Evolutionary conservation across 768 basidiomycete genomes (phyloP), one percentile per base, ranked within the genome.

Genomic region (Mycena crocata): DNA sequence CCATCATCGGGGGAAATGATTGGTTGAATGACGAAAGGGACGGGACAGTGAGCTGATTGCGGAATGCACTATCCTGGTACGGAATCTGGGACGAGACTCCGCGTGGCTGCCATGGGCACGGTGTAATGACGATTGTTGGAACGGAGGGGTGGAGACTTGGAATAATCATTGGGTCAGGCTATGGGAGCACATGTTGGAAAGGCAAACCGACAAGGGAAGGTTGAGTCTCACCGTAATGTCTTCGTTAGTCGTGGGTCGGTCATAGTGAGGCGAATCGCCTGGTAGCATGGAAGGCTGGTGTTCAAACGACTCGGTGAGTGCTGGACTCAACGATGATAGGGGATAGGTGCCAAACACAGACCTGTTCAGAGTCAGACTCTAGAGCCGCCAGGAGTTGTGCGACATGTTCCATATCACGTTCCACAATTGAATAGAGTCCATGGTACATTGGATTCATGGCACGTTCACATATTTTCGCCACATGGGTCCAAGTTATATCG

Each of bases 51-150:
- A 89, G 82, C 32, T 78, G 79, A 51, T 78, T 76, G 37, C 86
- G 84, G 71, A 87, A 89, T 5, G 82, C 84, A 17, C 82, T 77
- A 71, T 89, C 84, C 74, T 90, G 89, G 67, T 80, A 80, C 14
- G 89, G 88, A 23, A 87, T 80, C 64, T 80, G 84, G 67, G 79
- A 84, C 1, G 84, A 80, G 5, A 73, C 76, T 63, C 83, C 82
- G 40, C 73, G 81, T 8, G 79, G 69, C 35, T 81, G 78, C 1
- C 78, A 62, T 5, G 78, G 75, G 72, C 86, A 86, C 5, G 83
- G 82, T 1, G 85, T 88, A 28, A 90, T 78, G 52, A 86, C 73
- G 49, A 89, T 89, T 5, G 76, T 83, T 3, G 89, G 89, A 34
- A 82, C 75, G 17, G 78, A 77, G 2, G 81, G 73, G 54, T 81